Base-by-base conservation (phyloP, 495 filamentous ascomycete species). In the Oidiodendron maius region DNA sequence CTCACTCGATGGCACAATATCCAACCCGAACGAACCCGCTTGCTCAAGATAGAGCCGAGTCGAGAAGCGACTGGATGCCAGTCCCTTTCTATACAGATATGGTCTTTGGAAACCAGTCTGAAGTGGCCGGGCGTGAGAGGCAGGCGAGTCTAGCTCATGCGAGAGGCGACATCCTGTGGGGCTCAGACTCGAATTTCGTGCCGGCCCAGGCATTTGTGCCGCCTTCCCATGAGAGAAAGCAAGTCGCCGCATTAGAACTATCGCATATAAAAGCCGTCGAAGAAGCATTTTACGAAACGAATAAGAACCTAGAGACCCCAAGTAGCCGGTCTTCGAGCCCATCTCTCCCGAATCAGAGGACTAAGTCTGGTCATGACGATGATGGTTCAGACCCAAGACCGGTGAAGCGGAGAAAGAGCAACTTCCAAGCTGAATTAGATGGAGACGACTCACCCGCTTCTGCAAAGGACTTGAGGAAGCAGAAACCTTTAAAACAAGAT, bases 181-280 rank as follows among this genome's bases (percentile, higher is more conserved):
- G 84, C 16, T 83, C 84, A 0, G 84, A 88, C 63, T 58, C 70
- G 4, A 72, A 69, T 43, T 88, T 88, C 50, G 71, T 68, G 32
- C 58, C 56, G 53, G 65, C 69, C 10, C 72, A 78, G 53, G 73
- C 71, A 15, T 87, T 79, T 55, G 62, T 78, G 13, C 70, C 77
- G 6, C 68, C 64, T 2, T 67, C 74, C 3, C 68, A 72, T 23
- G 70, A 75, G 37, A 30, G 26, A 44, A 75, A 79, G 12, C 74
- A 77, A n/a, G 71, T 68, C 30, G 76, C 80, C 46, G 68, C 76
- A 16, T 63, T 77, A 21, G 72, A 71, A 22, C 68, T 71, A 35
- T 69, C 74, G 18, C 65, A 81, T 16, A 52, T 82, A n/a, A 64
- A 70, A 6, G 68, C 72, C 26, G 49, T 86, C 12, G 70, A 73